Evolutionary conservation across 2,329 filamentous ascomycete species (phyloP).

Genomic region (Botrytis medusae): DNA sequence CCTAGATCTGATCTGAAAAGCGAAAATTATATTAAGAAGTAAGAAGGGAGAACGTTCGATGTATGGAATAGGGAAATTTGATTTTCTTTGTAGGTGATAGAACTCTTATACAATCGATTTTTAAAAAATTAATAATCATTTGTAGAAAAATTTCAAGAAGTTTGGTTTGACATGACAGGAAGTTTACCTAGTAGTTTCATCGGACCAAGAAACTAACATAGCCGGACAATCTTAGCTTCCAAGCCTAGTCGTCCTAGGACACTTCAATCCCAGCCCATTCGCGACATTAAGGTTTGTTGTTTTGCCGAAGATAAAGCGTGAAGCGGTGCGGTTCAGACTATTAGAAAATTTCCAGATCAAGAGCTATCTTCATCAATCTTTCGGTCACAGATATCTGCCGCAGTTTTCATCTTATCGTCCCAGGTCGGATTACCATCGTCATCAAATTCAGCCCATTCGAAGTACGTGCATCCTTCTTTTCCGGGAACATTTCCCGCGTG

Average conservation of each 20-base stretch:
- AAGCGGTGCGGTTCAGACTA: not conserved
- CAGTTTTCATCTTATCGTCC: slow-evolving; percentile 34
- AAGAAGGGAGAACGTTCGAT: not conserved
- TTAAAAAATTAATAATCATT: not conserved
- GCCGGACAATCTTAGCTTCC: too few relatives aligned
- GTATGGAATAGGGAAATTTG: too few relatives aligned
- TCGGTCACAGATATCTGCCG: not conserved
- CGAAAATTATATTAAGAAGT: fast-evolving
- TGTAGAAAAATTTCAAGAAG: not conserved
- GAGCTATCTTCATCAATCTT: not conserved
- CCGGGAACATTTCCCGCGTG: slow-evolving; percentile 71
- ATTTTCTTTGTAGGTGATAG: not conserved
- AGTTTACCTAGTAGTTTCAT: not conserved
- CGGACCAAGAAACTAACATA: not conserved
- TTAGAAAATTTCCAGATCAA: not conserved
- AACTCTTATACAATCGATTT: not conserved
- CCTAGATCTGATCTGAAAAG: not conserved
- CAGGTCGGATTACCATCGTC: slow-evolving; percentile 80
- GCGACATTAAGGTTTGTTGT: too few relatives aligned
- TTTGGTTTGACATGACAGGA: not conserved
- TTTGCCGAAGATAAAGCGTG: not conserved
- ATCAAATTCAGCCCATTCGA: slow-evolving; percentile 84
- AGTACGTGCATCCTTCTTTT: slow-evolving; percentile 70
- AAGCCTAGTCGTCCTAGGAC: not conserved
- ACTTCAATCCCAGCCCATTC: not conserved